A percentile compares a stretch with the other conserved stretches of the same genome.
phyloP scores from a whole-genome alignment of 2,329 filamentous ascomycete genomes.

The Clonostachys rhizophaga region DNA sequence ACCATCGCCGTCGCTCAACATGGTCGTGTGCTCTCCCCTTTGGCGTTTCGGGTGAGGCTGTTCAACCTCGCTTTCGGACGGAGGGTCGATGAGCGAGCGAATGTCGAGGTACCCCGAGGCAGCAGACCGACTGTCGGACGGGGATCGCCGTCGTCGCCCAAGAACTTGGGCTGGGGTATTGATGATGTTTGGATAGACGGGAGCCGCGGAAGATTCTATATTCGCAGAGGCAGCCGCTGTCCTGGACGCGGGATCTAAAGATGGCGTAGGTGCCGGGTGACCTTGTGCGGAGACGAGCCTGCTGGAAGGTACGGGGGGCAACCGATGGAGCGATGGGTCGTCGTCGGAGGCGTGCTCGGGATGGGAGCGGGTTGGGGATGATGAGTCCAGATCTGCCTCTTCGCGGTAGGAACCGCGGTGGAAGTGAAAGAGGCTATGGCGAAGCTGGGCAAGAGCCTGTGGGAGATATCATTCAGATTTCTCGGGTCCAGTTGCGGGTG shows the following conservation, averaged over 20 bases:
- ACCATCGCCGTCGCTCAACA: slow-evolving; percentile 57
- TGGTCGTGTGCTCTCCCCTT: slow-evolving; percentile 31
- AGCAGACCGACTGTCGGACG: slow-evolving; percentile 11
- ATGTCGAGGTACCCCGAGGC: too few relatives aligned
- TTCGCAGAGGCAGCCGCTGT: slow-evolving; percentile 26
- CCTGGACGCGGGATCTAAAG: slow-evolving; percentile 10
- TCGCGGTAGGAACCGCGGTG: slow-evolving; percentile 32
- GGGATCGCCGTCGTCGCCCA: slow-evolving; percentile 50
- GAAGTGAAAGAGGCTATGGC: slow-evolving; percentile 5
- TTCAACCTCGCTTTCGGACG: background rate
- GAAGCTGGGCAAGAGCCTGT: slow-evolving; percentile 14
- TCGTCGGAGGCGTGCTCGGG: slow-evolving; percentile 55
- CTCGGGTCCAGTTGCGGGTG: too few relatives aligned
- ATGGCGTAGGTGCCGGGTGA: slow-evolving; percentile 4
- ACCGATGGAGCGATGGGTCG: slow-evolving; percentile 55
- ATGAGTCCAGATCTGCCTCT: slow-evolving; percentile 34
- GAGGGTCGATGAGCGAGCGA: slow-evolving; percentile 8
- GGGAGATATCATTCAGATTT: slow-evolving; percentile 7
- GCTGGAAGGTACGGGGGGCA: slow-evolving; percentile 24
- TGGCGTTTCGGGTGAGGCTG: background rate
- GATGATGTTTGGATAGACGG: slow-evolving; percentile 12
- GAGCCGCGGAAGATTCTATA: slow-evolving; percentile 30
- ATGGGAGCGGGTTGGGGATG: slow-evolving; percentile 20
- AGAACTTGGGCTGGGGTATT: slow-evolving; percentile 31
- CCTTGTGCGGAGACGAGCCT: slow-evolving; percentile 5